A percentile compares a stretch with the other conserved stretches of the same genome.
These are phyloP conservation scores for Coprinopsis cinerea DNA, from an alignment of 768 basidiomycete species.

Conservation along the genomic window DNA sequence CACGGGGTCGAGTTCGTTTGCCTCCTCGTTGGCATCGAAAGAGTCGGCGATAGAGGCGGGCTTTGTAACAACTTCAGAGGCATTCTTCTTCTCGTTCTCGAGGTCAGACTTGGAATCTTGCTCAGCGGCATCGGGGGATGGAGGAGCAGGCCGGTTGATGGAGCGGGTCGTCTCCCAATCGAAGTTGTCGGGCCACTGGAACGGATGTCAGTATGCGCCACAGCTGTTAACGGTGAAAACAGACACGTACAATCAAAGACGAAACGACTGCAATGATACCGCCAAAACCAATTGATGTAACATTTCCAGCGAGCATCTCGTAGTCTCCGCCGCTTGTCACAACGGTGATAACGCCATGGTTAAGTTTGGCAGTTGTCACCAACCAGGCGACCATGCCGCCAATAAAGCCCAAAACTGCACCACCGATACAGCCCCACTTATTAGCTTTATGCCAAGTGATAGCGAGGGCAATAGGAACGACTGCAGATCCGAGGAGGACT, in stretches of 20 bases:
- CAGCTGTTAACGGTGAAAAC: background rate
- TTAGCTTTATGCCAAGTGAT: conserved; percentile 85
- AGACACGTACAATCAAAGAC: conserved; percentile 53
- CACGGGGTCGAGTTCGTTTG: conserved; percentile 59
- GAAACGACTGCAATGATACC: conserved; percentile 64
- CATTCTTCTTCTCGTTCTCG: conserved; percentile 35
- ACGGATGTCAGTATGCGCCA: conserved; percentile 1
- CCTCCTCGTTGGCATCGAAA: conserved; percentile 32
- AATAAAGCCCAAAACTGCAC: conserved; percentile 62
- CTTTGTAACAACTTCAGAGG: conserved; percentile 14
- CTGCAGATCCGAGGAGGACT: conserved; percentile 77
- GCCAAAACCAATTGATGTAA: conserved; percentile 79
- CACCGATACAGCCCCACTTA: conserved; percentile 77
- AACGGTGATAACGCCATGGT: conserved; percentile 67
- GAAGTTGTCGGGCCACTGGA: conserved; percentile 74
- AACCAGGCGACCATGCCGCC: conserved; percentile 81
- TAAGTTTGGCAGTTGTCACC: conserved; percentile 67
- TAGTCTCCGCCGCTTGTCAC: conserved; percentile 51
- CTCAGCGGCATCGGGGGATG: conserved; percentile 16
- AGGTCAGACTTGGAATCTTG: conserved; percentile 24
- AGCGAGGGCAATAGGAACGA: conserved; percentile 81
- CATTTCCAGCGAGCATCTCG: conserved; percentile 83
- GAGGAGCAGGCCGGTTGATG: conserved; percentile 48
- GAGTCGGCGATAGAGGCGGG: conserved; percentile 30
- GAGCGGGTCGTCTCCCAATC: conserved; percentile 75